These are phyloP conservation scores for Incumbomyces lentus DNA, from an alignment of 2,329 filamentous ascomycete genomes.

Conservation along the genomic window DNA sequence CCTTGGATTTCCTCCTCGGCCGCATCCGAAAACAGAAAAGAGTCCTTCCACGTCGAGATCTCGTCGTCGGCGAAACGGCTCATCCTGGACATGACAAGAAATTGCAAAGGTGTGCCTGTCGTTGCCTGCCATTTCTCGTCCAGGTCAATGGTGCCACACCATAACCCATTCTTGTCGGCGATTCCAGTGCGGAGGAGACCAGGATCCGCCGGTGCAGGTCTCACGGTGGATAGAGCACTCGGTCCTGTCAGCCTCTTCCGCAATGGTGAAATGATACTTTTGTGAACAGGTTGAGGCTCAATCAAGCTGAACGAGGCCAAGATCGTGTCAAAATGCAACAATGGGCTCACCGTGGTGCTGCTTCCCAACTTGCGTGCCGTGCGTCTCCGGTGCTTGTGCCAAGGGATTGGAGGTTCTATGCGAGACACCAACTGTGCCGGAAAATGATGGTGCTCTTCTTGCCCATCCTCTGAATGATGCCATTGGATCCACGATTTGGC, in stretches of 20 bases:
- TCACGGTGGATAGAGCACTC: conserved; percentile 19
- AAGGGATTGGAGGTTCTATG: conserved; percentile 15
- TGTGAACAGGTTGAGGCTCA: conserved; percentile 15
- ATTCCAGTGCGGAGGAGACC: conserved; percentile 20
- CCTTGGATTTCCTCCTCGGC: conserved; percentile 14
- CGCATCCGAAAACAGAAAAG: conserved; percentile 13
- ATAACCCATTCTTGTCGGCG: conserved; percentile 16
- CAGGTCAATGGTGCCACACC: conserved; percentile 22
- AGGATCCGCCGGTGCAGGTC: conserved; percentile 20
- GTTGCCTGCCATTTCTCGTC: conserved; percentile 12
- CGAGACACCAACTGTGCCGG: conserved; percentile 13
- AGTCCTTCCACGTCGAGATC: conserved; percentile 16
- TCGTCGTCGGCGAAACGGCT: conserved; percentile 19
- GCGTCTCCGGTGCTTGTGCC: conserved; percentile 1
- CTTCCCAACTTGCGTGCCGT: conserved; percentile 8
- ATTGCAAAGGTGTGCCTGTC: conserved; percentile 14
- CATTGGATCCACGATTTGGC: conserved; percentile 20
- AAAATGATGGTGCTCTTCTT: conserved; percentile 11
- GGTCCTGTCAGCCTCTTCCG: conserved; percentile 21
- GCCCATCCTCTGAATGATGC: conserved; percentile 13
- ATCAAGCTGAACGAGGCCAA: conserved; percentile 15
- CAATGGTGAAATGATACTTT: conserved; percentile 19
- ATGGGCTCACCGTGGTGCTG: conserved; percentile 11
- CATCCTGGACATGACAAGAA: conserved; percentile 20
- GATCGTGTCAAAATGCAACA: conserved; percentile 19